These are phyloP conservation scores for Oryza brachyantha DNA, from an alignment of 176 grass and related monocot genomes.

Conservation along the genomic window DNA sequence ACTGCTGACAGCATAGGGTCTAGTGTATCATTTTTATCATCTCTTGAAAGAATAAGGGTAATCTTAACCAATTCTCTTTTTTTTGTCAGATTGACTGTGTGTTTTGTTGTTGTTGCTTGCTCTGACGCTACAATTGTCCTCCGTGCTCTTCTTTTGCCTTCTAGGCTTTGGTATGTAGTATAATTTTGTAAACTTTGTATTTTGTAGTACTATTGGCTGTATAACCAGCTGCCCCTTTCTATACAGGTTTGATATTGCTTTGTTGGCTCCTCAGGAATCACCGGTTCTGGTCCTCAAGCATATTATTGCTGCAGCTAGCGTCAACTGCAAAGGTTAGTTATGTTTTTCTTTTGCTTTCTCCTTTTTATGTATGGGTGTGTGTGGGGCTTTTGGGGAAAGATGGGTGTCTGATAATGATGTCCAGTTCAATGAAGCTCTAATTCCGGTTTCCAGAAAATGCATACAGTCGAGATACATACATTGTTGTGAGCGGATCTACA, in stretches of 20 bases:
- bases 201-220: conserved; percentile 2
- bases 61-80: conserved; percentile 17
- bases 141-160: conserved; percentile 90
- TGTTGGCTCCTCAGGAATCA: conserved; percentile 61
- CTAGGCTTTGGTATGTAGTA: conserved; percentile 67
- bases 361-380: not conserved
- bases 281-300: conserved; percentile 71
- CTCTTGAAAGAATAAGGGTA: conserved; percentile 9
- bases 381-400: not conserved
- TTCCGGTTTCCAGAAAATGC: conserved; percentile 36
- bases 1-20: not conserved
- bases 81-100: conserved; percentile 63
- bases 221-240: conserved; percentile 32
- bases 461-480: conserved; percentile 44
- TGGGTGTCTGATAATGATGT: conserved; percentile 6
- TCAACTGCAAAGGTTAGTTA: conserved; percentile 31
- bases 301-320: conserved; percentile 37
- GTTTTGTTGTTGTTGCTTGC: conserved; percentile 85
- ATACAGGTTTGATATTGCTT: conserved; percentile 91
- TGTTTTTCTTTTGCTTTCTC: not conserved
- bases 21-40: conserved; percentile 6
- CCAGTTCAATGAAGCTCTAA: conserved; percentile 11
- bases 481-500: conserved; percentile 76
- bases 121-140: conserved; percentile 80
- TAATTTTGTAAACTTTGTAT: conserved; percentile 32